Conservation (phyloP, 148 eudicot genomes). For the Limonium bicolor region DNA sequence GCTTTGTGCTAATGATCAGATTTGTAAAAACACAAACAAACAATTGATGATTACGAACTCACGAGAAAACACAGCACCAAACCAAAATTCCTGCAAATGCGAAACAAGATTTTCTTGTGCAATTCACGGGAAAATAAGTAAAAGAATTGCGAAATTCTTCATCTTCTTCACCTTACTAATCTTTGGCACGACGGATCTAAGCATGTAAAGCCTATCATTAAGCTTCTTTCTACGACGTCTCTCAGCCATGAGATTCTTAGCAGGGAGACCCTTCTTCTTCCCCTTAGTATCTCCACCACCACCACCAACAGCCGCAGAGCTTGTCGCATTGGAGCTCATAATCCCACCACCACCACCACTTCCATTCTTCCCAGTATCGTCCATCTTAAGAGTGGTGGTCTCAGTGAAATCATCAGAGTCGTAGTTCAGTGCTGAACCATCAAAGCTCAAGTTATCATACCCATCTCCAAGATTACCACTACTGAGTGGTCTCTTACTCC, state of each 20-base stretch:
- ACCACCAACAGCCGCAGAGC: conserved; percentile 30
- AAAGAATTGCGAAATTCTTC: background rate
- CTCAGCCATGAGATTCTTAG: conserved; percentile 95
- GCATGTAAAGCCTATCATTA: conserved; percentile 83
- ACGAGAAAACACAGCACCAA: conserved; percentile 4
- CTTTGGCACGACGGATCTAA: conserved; percentile 87
- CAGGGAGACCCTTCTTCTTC: conserved; percentile 81
- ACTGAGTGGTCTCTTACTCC: no score
- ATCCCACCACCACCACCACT: no score
- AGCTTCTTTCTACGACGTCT: conserved; percentile 84
- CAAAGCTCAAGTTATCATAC: conserved; percentile 41
- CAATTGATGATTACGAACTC: background rate
- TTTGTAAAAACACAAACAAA: background rate
- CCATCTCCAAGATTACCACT: conserved; percentile 30
- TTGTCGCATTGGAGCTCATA: conserved; percentile 42
- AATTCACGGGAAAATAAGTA: conserved; percentile 17
- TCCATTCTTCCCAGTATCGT: conserved; percentile 28
- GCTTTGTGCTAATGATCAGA: background rate
- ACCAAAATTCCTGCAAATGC: background rate
- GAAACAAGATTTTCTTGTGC: no score
- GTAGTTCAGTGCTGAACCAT: conserved; percentile 56
- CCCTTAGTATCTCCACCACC: conserved; percentile 52
- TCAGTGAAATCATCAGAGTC: conserved; percentile 80
- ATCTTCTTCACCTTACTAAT: conserved; percentile 70
- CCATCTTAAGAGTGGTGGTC: conserved; percentile 15